Evolutionary conservation across 305 asterid genomes (phyloP), one percentile per base, ranked within the genome.

Genomic region (Fraxinus sp.): DNA sequence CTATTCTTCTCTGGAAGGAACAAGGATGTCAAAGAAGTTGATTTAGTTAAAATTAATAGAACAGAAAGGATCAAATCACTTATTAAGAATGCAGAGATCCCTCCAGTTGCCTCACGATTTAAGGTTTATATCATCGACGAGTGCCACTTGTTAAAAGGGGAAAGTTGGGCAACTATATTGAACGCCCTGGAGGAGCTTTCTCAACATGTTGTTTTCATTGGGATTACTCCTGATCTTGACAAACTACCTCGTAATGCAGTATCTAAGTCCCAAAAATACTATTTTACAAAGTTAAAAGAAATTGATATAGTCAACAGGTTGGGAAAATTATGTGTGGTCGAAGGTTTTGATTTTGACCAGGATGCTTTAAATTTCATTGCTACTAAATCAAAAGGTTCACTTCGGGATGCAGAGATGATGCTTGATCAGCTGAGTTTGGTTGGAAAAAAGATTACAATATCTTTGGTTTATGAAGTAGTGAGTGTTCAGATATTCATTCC

Each of bases 391-490:
- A 88, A 84, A 81, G 97, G 97, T 77, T 94, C 98, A 26, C 81
- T 94, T 55, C 88, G 97, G 32, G 97, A 94, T 81, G 97, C 95
- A 5, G 97, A 92, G 80, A 93, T 90, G 93, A 91, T 89, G 94
- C 97, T 94, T 70, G 98, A 94, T 81, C 97, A 94, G 86, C 87
- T 91, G 76, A 90, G 95, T 86, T 87, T 94, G 91, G 90, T 94
- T 7, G 98, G 97, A n/a, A 91, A 90, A 89, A 92, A 89, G 82
- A 93, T 93, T 68, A 89, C 94, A 0, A 39, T 86, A 82, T 62
- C 97, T 4, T 88, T 94, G 86, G 92, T 91, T 72, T 88, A 90
- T 84, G 97, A 94, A 87, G 88, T 91, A 36, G 98, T 93, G 80
- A 84, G 94, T 91, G 39, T 55, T 78, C 7, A 36, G 0, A 78